Evolutionary conservation across 768 basidiomycete genomes (phyloP).

Genomic region (Candolleomyces aberdarensis): DNA sequence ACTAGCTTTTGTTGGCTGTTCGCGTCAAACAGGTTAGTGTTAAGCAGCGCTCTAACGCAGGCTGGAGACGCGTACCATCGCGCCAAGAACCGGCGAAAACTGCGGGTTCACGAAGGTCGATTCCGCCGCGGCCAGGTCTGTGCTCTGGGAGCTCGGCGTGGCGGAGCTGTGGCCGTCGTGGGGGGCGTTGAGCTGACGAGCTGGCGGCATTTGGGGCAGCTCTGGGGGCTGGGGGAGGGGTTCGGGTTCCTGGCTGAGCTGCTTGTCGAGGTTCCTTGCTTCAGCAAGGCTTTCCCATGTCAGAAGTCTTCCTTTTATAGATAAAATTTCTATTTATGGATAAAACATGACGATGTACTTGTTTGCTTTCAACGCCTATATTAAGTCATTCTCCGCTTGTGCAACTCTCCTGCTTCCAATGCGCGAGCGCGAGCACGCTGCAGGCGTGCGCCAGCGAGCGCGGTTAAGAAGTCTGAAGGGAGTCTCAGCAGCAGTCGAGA

Average conservation of each 20-base stretch:
- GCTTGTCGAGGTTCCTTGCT: slow-evolving; percentile 24
- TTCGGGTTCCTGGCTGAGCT: slow-evolving; percentile 25
- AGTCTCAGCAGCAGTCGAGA: no score
- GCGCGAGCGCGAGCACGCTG: no score
- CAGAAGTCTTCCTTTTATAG: no score
- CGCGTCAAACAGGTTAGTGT: slow-evolving; percentile 12
- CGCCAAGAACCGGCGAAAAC: slow-evolving; percentile 23
- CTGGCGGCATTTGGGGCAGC: slow-evolving; percentile 19
- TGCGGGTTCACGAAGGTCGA: slow-evolving; percentile 28
- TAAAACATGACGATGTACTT: no score
- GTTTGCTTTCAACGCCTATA: no score
- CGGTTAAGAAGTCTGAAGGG: no score
- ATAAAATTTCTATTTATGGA: no score
- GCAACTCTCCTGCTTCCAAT: no score
- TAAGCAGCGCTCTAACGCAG: slow-evolving; percentile 11
- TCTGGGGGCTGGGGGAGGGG: slow-evolving; percentile 16
- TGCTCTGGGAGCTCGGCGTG: slow-evolving; percentile 18
- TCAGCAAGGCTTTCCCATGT: no score
- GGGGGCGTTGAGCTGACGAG: slow-evolving; percentile 22
- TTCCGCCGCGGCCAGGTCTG: slow-evolving; percentile 23
- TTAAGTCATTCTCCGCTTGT: no score
- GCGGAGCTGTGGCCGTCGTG: slow-evolving; percentile 21
- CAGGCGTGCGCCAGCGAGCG: no score
- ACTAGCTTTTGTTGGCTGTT: slow-evolving; percentile 32
- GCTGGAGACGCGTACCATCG: slow-evolving; percentile 30